Evolutionary conservation across 2,329 filamentous ascomycete genomes (phyloP).

Genomic region (Pezicula rhizophila): DNA sequence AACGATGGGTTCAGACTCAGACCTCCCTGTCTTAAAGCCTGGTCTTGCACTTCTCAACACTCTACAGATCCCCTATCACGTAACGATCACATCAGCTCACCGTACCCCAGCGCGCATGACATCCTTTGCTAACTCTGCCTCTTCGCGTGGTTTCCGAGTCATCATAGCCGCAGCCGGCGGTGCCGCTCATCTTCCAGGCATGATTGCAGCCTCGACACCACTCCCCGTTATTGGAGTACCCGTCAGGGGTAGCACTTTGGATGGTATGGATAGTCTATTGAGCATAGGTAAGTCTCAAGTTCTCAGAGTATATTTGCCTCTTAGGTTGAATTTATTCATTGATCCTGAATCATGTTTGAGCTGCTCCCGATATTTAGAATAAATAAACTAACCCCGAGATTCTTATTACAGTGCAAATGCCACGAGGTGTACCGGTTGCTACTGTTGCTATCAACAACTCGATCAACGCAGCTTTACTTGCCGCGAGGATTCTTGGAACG

Average conservation of each 20-base stretch:
- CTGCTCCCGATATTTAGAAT: too few relatives aligned
- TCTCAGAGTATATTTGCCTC: too few relatives aligned
- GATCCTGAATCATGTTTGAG: too few relatives aligned
- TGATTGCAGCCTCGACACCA: constrained; percentile 64
- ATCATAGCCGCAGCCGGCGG: constrained; percentile 60
- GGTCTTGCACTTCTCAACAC: constrained; percentile 38
- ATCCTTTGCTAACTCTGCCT: constrained; percentile 44
- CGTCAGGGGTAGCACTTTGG: constrained; percentile 66
- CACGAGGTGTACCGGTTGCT: constrained; percentile 63
- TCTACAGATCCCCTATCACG: constrained; percentile 67
- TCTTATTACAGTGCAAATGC: constrained; percentile 56
- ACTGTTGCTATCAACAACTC: constrained; percentile 78
- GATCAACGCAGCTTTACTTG: constrained; percentile 69
- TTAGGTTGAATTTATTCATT: too few relatives aligned
- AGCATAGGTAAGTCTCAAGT: constrained; percentile 40
- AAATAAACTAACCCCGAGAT: too few relatives aligned
- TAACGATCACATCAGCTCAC: constrained; percentile 75
- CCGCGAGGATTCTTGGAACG: constrained; percentile 59
- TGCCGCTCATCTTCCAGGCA: constrained; percentile 69
- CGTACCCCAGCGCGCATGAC: constrained; percentile 67
- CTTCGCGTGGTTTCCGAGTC: constrained; percentile 19
- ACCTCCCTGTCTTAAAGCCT: constrained; percentile 69
- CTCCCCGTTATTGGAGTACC: constrained; percentile 74
- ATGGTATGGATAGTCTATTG: constrained; percentile 64
- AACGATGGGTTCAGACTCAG: constrained; percentile 74